Base-by-base conservation (phyloP, 1,139 yeast genomes). In the Yamadazyma membranifaciens region DNA sequence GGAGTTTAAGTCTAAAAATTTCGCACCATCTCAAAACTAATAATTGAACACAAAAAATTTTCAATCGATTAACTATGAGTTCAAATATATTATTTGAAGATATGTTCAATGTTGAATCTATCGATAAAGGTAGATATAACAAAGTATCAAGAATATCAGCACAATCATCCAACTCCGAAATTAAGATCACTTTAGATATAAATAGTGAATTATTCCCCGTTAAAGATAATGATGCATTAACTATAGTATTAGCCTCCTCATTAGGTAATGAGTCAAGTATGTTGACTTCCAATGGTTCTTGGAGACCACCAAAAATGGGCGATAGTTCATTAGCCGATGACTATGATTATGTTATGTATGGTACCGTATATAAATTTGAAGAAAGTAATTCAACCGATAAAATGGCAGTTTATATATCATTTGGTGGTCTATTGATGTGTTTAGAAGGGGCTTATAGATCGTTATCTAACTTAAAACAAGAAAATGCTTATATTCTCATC, bases 291-390 rank as follows among this genome's bases (percentile, higher is more conserved):
- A 80, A 80, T 49, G 83, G 87, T 29, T 81, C 88, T 13, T 92
- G 98, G 98, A 83, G 97, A 69, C 91, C 92, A 3, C 95, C 96
- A 33, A 86, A 79, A 62, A 76, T 85, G 11, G 87, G 83, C 44
- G 96, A 89, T 52, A 77, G 84, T 55, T 80, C 94, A 2, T 74
- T 92, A 57, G 96, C 97, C 45, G 98, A 92, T 60, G 98, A 92
- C 59, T 92, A 89, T 67, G 98, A 94, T 61, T 94, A 94, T 56
- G 98, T 92, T 53, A 92, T 92, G 98, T 84, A 91, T 63, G 99
- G 99, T 44, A 91, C 97, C 12, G 95, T 94, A 37, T 94, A 94
- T 73, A 89, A 92, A 63, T 92, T 94, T 59, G 97, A 92, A 62
- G 98, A 92, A 66, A 82, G 84, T 49, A 69, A 78, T 34, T 84